Conservation (phyloP, 768 basidiomycete species). For the Trametes villosa region DNA sequence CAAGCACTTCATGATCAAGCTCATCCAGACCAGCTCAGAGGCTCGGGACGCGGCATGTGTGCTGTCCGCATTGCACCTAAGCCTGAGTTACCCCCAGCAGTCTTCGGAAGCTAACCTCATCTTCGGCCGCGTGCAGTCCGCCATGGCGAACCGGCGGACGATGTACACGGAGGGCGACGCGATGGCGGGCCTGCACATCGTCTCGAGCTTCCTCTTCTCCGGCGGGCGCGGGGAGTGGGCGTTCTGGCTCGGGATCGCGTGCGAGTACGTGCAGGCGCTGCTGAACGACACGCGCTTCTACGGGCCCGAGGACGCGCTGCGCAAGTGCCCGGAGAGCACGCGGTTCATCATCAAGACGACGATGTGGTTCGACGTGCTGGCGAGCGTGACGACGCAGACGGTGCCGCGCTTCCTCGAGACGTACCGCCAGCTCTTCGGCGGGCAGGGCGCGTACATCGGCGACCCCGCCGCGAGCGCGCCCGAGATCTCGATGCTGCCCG, state of each 20-base stretch:
- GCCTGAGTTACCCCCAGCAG: constrained; percentile 27
- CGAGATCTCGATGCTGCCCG: constrained; percentile 72
- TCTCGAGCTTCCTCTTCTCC: constrained; percentile 78
- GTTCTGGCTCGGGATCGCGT: constrained; percentile 65
- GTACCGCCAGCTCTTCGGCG: constrained; percentile 61
- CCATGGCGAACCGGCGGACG: constrained; percentile 17
- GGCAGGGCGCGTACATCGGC: constrained; percentile 45
- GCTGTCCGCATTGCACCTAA: constrained; percentile 61
- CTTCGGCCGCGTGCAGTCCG: constrained; percentile 29
- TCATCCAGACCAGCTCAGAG: constrained; percentile 48
- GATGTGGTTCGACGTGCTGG: constrained; percentile 88
- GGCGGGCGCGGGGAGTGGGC: constrained; percentile 76
- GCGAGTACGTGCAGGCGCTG: constrained; percentile 53
- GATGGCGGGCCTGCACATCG: constrained; percentile 75
- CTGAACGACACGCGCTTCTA: constrained; percentile 44
- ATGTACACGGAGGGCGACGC: constrained; percentile 65
- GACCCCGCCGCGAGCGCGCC: constrained; percentile 35
- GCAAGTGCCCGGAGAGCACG: constrained; percentile 51
- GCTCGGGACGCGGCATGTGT: constrained; percentile 64
- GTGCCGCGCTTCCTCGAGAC: constrained; percentile 59
- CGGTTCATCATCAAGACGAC: constrained; percentile 82
- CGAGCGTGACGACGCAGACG: constrained; percentile 68
- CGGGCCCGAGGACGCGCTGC: constrained; percentile 50
- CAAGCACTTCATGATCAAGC: constrained; percentile 51
- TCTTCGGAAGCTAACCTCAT: constrained; percentile 21